These are phyloP conservation scores for Gossypium stocksii DNA, from an alignment of 345 rosid genomes.

Conservation along the genomic window DNA sequence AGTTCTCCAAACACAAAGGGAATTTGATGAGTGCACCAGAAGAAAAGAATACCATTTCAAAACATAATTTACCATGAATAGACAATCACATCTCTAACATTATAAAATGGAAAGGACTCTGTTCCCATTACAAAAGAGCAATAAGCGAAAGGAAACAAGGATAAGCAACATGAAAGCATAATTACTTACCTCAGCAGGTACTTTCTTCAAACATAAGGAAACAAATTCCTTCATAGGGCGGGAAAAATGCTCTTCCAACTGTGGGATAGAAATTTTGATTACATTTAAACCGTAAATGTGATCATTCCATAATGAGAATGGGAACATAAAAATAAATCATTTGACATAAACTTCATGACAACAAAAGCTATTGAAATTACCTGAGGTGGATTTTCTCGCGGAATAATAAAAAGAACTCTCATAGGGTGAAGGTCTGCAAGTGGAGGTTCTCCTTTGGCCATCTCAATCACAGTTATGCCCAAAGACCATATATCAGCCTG, in stretches of 20 bases:
- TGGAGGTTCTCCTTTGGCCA: slow-evolving; percentile 99
- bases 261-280: slow-evolving; percentile 31
- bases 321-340: slow-evolving; percentile 3
- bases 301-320: slow-evolving; percentile 19
- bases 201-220: slow-evolving; percentile 82
- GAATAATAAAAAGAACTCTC: slow-evolving; percentile 99
- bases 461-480: slow-evolving; percentile 96
- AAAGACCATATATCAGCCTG: slow-evolving; percentile 99
- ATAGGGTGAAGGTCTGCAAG: slow-evolving; percentile 99
- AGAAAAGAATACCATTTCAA: neutral
- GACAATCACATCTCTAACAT: neutral
- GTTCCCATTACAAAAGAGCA: too few relatives aligned
- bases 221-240: slow-evolving; percentile 96
- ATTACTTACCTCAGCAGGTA: slow-evolving; percentile 77
- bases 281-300: slow-evolving; percentile 19
- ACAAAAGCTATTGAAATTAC: slow-evolving; percentile 39
- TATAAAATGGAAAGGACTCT: neutral
- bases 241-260: slow-evolving; percentile 99
- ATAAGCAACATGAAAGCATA: neutral
- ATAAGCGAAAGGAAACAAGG: neutral
- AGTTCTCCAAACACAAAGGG: neutral
- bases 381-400: slow-evolving; percentile 99
- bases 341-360: slow-evolving; percentile 18
- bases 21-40: neutral
- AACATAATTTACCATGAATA: slow-evolving; percentile 6